phyloP scores from a whole-genome alignment of 2,329 filamentous ascomycete species.

The Ophiostoma perfectum region DNA sequence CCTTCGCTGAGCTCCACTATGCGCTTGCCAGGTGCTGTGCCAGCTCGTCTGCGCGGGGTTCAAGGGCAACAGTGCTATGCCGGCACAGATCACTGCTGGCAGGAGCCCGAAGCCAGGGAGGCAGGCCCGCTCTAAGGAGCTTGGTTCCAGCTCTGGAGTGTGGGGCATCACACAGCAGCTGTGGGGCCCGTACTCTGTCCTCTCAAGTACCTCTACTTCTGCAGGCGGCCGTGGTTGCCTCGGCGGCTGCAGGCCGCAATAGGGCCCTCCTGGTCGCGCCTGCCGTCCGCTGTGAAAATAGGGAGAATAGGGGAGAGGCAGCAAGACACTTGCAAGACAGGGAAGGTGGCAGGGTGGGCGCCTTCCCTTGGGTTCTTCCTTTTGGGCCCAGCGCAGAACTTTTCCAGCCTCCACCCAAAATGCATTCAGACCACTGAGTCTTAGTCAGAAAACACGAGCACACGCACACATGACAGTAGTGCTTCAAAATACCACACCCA shows the following conservation, averaged over 20 bases:
- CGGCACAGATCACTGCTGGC: not conserved
- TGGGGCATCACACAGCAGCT: not conserved
- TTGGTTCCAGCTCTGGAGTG: slow-evolving; percentile 3
- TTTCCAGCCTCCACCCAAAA: slow-evolving; percentile 24
- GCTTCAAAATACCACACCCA: slow-evolving; percentile 12
- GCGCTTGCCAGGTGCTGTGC: not conserved
- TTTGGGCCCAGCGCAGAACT: slow-evolving; percentile 18
- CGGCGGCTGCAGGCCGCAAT: slow-evolving; percentile 1
- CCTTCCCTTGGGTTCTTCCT: slow-evolving; percentile 6
- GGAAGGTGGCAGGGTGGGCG: slow-evolving; percentile 9
- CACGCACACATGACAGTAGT: slow-evolving; percentile 22
- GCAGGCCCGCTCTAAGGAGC: slow-evolving; percentile 1
- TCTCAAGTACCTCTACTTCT: slow-evolving; percentile 2
- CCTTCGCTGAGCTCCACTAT: not conserved
- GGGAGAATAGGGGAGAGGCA: slow-evolving; percentile 6
- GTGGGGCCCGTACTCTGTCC: not conserved
- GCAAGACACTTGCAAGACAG: not conserved
- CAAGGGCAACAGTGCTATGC: not conserved
- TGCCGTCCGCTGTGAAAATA: slow-evolving; percentile 13
- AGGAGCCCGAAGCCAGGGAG: slow-evolving; percentile 12
- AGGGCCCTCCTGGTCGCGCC: not conserved
- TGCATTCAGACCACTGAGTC: slow-evolving; percentile 11
- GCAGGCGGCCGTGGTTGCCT: not conserved
- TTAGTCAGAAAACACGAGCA: slow-evolving; percentile 21
- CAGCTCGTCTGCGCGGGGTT: slow-evolving; percentile 9